A percentile compares a stretch with the other conserved stretches of the same genome.
These are phyloP conservation scores for Amauroascus niger DNA, from an alignment of 2,329 filamentous ascomycete species.

Conservation along the genomic window DNA sequence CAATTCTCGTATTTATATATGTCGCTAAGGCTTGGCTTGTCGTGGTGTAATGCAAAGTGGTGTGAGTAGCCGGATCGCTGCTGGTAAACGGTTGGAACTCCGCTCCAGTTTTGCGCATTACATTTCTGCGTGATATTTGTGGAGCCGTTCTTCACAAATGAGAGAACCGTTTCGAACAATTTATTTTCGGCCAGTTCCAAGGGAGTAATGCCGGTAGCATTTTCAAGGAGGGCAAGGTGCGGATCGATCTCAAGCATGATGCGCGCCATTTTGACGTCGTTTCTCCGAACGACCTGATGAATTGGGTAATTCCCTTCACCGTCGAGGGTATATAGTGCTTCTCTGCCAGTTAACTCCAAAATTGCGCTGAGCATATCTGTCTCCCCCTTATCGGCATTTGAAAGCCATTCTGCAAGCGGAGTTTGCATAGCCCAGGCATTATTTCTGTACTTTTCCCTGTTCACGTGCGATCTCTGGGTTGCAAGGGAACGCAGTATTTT, in stretches of 20 bases:
- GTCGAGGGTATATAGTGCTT: slow-evolving; percentile 38
- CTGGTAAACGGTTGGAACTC: background rate
- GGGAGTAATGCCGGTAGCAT: slow-evolving; percentile 65
- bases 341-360: slow-evolving; percentile 43
- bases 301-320: slow-evolving; percentile 37
- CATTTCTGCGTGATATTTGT: background rate
- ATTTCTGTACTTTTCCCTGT: background rate
- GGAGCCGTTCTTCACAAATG: background rate
- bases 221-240: slow-evolving; percentile 58
- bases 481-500: slow-evolving; percentile 13
- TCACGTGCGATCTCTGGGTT: slow-evolving; percentile 10
- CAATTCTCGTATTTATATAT: background rate
- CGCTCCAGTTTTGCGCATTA: background rate
- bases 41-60: background rate
- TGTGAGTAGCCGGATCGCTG: background rate
- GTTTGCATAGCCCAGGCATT: slow-evolving; percentile 9
- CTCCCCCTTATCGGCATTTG: slow-evolving; percentile 29
- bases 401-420: slow-evolving; percentile 11
- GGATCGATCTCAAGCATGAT: slow-evolving; percentile 45
- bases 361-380: background rate
- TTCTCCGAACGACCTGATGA: slow-evolving; percentile 33
- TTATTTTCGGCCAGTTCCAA: slow-evolving; percentile 32
- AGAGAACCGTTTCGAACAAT: background rate
- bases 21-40: background rate
- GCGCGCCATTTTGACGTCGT: slow-evolving; percentile 49